Evolutionary conservation across 1,284 basidiomycete species (phyloP).

Genomic region (Porodaedalea pini): DNA sequence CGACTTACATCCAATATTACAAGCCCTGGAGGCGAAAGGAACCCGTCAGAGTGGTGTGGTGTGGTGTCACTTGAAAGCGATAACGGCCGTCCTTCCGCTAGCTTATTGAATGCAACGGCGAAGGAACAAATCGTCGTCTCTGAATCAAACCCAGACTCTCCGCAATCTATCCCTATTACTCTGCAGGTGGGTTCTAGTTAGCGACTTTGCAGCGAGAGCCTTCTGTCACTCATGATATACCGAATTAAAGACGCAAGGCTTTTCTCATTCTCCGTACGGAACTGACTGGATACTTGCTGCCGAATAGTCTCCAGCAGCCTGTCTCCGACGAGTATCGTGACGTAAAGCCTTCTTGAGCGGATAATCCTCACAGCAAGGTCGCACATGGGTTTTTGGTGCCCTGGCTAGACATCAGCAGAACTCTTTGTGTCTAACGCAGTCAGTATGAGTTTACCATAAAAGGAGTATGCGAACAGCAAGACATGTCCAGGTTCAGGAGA

Average conservation of each 20-base stretch:
- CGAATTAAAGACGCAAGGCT: background rate
- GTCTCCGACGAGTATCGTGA: constrained; percentile 7
- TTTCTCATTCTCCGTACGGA: background rate
- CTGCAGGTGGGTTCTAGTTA: background rate
- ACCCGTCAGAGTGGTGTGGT: too few relatives aligned
- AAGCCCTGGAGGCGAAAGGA: background rate
- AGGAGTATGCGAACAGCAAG: too few relatives aligned
- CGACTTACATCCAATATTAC: constrained; percentile 6
- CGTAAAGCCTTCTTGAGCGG: background rate
- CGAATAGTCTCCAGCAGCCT: constrained; percentile 1
- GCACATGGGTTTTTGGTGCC: too few relatives aligned
- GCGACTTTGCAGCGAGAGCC: too few relatives aligned
- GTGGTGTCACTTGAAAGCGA: too few relatives aligned
- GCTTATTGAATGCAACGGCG: background rate
- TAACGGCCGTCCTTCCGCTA: too few relatives aligned
- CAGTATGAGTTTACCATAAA: too few relatives aligned
- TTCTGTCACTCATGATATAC: background rate
- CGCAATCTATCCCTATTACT: constrained; percentile 1
- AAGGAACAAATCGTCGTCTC: background rate
- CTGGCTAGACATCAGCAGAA: too few relatives aligned
- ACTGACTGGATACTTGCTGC: background rate
- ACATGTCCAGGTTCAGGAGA: too few relatives aligned
- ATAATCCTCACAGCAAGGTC: too few relatives aligned
- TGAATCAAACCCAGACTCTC: constrained; percentile 5
- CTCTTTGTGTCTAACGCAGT: too few relatives aligned